These are phyloP conservation scores for Tausonia pullulans DNA, from an alignment of 1,284 basidiomycete species.

Conservation along the genomic window DNA sequence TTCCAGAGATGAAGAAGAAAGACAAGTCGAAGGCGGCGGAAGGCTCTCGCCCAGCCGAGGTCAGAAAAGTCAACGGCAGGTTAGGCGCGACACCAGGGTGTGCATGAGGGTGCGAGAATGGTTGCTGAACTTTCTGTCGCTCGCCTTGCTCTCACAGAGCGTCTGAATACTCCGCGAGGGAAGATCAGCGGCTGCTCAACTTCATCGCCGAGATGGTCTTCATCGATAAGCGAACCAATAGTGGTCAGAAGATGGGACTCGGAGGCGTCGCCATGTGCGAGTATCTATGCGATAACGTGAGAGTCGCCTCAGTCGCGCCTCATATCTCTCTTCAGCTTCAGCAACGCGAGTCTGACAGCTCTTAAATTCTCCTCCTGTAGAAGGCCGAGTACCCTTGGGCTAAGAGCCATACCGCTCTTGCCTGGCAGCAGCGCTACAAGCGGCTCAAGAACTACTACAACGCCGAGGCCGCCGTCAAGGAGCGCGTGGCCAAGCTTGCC, in stretches of 20 bases:
- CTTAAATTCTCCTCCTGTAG: no score
- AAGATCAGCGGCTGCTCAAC: not conserved
- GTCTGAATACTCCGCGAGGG: not conserved
- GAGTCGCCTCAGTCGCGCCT: not conserved
- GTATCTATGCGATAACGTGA: conserved; percentile 1
- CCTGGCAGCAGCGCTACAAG: no score
- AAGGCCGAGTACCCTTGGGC: no score
- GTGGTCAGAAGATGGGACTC: not conserved
- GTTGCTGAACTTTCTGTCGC: not conserved
- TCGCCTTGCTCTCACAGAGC: no score
- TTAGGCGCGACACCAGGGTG: not conserved
- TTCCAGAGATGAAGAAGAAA: no score
- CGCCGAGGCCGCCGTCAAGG: no score
- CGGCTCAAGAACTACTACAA: no score
- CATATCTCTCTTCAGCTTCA: no score
- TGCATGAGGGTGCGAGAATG: not conserved
- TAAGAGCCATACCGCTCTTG: no score
- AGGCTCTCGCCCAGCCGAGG: not conserved
- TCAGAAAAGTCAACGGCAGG: not conserved
- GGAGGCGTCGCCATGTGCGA: not conserved
- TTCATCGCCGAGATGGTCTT: conserved; percentile 1
- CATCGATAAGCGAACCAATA: not conserved
- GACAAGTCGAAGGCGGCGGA: no score
- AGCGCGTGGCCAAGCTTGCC: no score
- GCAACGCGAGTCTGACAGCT: no score